These are phyloP conservation scores for Mollisia scopiformis DNA, from an alignment of 2,329 filamentous ascomycete genomes.

Conservation along the genomic window DNA sequence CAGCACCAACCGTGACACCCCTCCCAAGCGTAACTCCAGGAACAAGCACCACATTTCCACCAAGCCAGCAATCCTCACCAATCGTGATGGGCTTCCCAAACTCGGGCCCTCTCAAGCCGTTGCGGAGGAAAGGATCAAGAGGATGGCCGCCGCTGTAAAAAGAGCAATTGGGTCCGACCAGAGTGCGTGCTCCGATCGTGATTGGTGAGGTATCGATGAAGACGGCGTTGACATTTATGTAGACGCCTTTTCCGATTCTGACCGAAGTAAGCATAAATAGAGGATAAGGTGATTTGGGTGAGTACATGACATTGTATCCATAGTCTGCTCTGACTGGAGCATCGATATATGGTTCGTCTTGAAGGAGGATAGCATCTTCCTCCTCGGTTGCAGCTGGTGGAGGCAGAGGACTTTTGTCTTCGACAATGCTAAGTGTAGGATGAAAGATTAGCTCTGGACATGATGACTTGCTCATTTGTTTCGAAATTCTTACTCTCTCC, in stretches of 20 bases:
- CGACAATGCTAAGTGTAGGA: conserved; percentile 61
- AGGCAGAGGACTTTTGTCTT: conserved; percentile 65
- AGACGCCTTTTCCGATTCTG: conserved; percentile 68
- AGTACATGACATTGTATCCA: conserved; percentile 69
- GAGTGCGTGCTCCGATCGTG: conserved; percentile 38
- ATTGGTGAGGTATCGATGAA: conserved; percentile 77
- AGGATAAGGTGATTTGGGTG: too few relatives aligned
- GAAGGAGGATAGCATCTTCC: conserved; percentile 66
- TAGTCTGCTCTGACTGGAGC: conserved; percentile 73
- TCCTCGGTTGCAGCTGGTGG: conserved; percentile 54
- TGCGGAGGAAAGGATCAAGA: conserved; percentile 57
- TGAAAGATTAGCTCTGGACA: too few relatives aligned
- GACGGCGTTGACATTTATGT: conserved; percentile 72
- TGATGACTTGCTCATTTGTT: too few relatives aligned
- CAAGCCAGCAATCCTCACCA: conserved; percentile 59
- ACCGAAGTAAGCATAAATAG: too few relatives aligned
- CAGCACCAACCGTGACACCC: conserved; percentile 53
- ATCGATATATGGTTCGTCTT: conserved; percentile 68
- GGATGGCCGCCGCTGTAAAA: conserved; percentile 75
- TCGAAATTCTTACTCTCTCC: conserved; percentile 73
- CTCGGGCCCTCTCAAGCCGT: conserved; percentile 42
- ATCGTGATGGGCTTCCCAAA: conserved; percentile 50
- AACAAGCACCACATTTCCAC: conserved; percentile 51
- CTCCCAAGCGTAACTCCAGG: conserved; percentile 55
- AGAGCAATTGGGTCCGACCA: conserved; percentile 70